A percentile compares a stretch with the other conserved stretches of the same genome.
Evolutionary conservation across 164 flowering plant species (phyloP).

Genomic region (Pachysandra terminalis): DNA sequence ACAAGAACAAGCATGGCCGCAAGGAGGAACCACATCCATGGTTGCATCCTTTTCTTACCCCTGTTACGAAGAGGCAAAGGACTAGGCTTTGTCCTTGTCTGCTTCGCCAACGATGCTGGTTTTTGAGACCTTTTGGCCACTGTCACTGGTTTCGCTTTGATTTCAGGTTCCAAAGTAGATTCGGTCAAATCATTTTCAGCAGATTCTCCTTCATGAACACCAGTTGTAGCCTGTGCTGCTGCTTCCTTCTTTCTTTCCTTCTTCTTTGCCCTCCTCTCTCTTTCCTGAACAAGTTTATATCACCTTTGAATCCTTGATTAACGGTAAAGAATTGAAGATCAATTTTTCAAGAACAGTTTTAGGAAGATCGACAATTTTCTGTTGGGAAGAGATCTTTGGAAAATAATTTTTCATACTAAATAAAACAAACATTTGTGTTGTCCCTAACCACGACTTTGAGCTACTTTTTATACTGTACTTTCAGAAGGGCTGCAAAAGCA

Average conservation of each 20-base stretch:
- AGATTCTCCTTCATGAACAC: constrained; percentile 28
- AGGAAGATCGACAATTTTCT: no score
- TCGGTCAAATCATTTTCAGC: constrained; percentile 26
- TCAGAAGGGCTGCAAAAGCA: not conserved
- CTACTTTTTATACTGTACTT: no score
- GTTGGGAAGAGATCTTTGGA: no score
- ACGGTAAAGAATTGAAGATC: not conserved
- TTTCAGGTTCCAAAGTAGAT: constrained; percentile 30
- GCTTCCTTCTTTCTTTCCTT: constrained; percentile 42
- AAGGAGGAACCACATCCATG: constrained; percentile 63
- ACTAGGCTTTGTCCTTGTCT: constrained; percentile 43
- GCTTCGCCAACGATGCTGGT: constrained; percentile 35
- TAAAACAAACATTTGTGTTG: not conserved
- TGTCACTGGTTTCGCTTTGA: constrained; percentile 27
- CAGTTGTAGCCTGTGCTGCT: constrained; percentile 22
- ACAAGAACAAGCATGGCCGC: constrained; percentile 27
- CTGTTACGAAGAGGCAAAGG: constrained; percentile 70
- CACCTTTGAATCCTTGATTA: not conserved
- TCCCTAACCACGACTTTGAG: not conserved
- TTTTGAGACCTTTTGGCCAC: constrained; percentile 38
- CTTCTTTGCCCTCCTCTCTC: constrained; percentile 59
- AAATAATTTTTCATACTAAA: not conserved
- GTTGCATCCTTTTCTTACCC: constrained; percentile 53
- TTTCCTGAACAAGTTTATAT: constrained; percentile 48
- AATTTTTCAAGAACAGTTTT: not conserved